Base-by-base conservation (phyloP, 495 filamentous ascomycete genomes). In the Penicillium alfredii region DNA sequence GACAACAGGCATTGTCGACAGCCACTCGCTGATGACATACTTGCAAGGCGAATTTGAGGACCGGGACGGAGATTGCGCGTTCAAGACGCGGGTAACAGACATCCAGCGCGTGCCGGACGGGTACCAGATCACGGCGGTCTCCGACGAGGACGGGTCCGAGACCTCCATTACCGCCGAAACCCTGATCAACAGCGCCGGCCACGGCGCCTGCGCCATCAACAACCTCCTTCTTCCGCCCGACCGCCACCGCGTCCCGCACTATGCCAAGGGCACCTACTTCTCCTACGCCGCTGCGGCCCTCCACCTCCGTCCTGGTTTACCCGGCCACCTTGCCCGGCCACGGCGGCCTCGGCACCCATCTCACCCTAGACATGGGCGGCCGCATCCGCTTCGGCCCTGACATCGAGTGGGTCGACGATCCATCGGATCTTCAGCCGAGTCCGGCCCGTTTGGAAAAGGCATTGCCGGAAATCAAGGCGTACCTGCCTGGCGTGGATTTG, bases 211-310 rank as follows among this genome's bases (percentile, higher is more conserved):
- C 25, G 60, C 54, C 8, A 68, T 97, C 14, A 83, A 80, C 38
- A 98, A 98, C 61, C 78, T 86, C 69, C 73, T 98, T 17, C 72
- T 90, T 1, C 84, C 86, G 0, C 17, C 49, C 0, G 64, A 61
- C 4, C 63, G 76, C 0, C 78, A 79, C 33, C 58, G 66, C 10
- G 73, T 60, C 8, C 74, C 86, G 3, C 82, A 75, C 60, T 98
- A 84, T 63, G 92, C 90, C 17, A 98, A 97, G 65, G 92, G 92
- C 0, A 88, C 86, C 8, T 98, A 98, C 66, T 96, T 90, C 66
- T 86, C 84, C 20, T 95, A 95, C 64, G 58, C 71, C 2, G 63
- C 77, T 80, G 3, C 48, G 44, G 0, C 89, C 87, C 4, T 69
- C 64, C 9, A 81, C 93, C 2, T 64, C 56, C 6, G 90, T 83